phyloP scores from a whole-genome alignment of 805 yeast species.

The Wickerhamiella sorbophila region DNA sequence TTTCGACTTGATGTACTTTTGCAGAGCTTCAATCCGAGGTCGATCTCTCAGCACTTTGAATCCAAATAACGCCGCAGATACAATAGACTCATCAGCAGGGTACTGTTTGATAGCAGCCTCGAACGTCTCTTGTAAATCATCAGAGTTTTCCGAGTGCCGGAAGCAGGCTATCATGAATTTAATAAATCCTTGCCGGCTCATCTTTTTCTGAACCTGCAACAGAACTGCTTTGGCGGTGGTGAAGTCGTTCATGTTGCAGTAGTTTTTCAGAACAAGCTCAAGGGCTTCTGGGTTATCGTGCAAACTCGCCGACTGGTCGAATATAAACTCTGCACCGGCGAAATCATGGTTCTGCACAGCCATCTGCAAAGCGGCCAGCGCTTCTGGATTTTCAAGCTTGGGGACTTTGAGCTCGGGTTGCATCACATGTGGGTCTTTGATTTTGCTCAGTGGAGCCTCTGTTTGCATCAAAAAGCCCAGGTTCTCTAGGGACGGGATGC shows the following conservation, averaged over 20 bases:
- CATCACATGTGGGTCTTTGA: background rate
- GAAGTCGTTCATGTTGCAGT: constrained; percentile 14
- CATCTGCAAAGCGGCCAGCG: background rate
- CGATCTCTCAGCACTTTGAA: constrained; percentile 11
- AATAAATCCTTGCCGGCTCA: constrained; percentile 7
- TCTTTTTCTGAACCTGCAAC: constrained; percentile 4
- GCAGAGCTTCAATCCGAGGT: background rate
- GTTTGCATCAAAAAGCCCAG: background rate
- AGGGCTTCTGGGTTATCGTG: constrained; percentile 10
- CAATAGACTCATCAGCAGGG: constrained; percentile 5
- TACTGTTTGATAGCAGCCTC: background rate
- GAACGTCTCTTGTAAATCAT: constrained; percentile 9
- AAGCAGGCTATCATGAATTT: constrained; percentile 10
- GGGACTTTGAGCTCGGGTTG: background rate
- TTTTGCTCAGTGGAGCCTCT: background rate
- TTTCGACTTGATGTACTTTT: background rate
- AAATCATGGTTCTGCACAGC: background rate
- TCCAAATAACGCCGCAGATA: constrained; percentile 10
- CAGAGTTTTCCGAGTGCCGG: constrained; percentile 9
- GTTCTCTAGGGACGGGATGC: background rate
- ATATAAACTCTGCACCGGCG: constrained; percentile 7
- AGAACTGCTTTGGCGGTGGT: constrained; percentile 14
- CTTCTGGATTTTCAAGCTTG: background rate
- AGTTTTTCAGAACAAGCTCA: constrained; percentile 8
- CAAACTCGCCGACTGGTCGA: constrained; percentile 7